phyloP scores from a whole-genome alignment of 257 asterid species.

The Leonotis leonurus region DNA sequence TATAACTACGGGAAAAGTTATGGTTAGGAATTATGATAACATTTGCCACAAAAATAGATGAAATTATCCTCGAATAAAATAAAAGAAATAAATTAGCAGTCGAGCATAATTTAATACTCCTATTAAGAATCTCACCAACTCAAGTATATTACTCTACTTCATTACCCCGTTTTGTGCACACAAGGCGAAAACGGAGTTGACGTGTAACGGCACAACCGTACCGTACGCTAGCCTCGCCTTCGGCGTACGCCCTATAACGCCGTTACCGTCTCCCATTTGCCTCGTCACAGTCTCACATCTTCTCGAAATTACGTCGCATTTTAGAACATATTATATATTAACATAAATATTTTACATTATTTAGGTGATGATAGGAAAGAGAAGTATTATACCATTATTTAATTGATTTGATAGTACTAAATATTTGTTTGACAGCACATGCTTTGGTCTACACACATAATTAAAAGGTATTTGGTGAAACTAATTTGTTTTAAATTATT shows the following conservation, averaged over 20 bases:
- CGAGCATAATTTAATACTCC: not conserved
- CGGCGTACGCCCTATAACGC: conserved; percentile 12
- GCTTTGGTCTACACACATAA: not conserved
- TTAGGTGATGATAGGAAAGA: not conserved
- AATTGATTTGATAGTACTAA: not conserved
- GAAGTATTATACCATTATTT: not conserved
- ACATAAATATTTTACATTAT: not conserved
- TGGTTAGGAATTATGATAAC: too few species aligned
- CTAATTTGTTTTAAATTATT: not conserved
- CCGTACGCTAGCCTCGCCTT: conserved; percentile 14
- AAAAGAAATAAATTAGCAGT: not conserved
- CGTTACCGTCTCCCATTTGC: not conserved
- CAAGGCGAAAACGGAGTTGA: not conserved
- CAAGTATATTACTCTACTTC: not conserved
- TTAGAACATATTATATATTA: not conserved
- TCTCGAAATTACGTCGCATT: not conserved
- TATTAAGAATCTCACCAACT: not conserved
- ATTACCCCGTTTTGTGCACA: too few species aligned
- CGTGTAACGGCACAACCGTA: conserved; percentile 23
- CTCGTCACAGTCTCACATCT: not conserved
- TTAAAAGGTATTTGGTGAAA: not conserved
- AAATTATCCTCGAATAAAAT: too few species aligned
- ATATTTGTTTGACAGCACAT: not conserved
- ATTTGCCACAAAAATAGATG: too few species aligned
- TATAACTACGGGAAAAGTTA: too few species aligned